Percentiles rank a stretch among this genome's conserved stretches.
Evolutionary conservation across 2,329 filamentous ascomycete genomes (phyloP).

Genomic region (Trichoderma koningiopsis): DNA sequence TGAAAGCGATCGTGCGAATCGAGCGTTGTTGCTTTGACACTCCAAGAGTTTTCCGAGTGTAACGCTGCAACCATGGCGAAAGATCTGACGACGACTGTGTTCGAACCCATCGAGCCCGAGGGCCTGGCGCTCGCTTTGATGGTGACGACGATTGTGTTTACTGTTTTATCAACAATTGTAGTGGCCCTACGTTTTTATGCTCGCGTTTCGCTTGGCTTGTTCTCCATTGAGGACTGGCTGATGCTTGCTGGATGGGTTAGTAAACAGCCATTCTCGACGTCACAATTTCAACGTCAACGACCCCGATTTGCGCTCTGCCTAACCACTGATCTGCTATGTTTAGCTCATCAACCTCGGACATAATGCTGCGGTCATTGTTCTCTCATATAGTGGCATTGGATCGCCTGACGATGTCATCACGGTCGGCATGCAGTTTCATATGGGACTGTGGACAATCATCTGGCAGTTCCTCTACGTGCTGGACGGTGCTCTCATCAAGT

Average conservation of each 20-base stretch:
- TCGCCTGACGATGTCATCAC: neutral
- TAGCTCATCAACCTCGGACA: neutral
- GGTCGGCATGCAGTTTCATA: slow-evolving; percentile 5
- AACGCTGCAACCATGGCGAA: neutral
- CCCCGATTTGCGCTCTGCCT: neutral
- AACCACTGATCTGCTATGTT: neutral
- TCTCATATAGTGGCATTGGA: neutral
- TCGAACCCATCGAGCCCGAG: neutral
- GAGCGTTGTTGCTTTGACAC: neutral
- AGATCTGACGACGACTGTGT: slow-evolving; percentile 2
- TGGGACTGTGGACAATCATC: slow-evolving; percentile 6
- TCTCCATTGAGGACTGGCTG: neutral
- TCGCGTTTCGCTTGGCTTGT: neutral
- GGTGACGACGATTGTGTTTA: neutral
- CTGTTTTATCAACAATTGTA: neutral
- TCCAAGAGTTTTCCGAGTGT: neutral
- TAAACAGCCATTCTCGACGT: neutral
- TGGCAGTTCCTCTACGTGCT: slow-evolving; percentile 2
- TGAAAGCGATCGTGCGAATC: neutral
- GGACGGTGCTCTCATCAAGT: slow-evolving; percentile 5
- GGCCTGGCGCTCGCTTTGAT: slow-evolving; percentile 2
- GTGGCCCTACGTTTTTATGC: neutral
- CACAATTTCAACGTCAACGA: neutral
- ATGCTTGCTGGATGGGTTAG: slow-evolving; percentile 5
- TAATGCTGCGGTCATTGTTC: neutral